Conservation (phyloP, 305 asterid genomes). For the Solanum aculeatissimum region DNA sequence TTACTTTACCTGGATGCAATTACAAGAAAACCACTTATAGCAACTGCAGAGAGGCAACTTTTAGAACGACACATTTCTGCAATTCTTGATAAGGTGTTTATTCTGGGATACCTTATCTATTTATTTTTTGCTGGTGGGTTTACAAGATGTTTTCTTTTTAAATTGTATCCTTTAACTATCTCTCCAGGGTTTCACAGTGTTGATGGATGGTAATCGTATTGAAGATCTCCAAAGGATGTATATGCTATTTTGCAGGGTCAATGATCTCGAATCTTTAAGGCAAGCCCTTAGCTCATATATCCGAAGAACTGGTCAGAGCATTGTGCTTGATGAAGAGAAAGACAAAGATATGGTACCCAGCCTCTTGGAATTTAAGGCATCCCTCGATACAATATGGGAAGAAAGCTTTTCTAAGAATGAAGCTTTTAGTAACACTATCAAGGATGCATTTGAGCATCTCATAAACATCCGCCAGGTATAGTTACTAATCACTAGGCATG, state of each 20-base stretch:
- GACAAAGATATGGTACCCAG: constrained; percentile 94
- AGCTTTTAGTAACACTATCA: constrained; percentile 80
- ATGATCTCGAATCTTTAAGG: constrained; percentile 74
- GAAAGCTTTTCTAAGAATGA: constrained; percentile 86
- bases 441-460: constrained; percentile 94
- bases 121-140: background rate
- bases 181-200: constrained; percentile 67
- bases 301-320: constrained; percentile 79
- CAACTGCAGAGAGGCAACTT: constrained; percentile 84
- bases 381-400: constrained; percentile 90
- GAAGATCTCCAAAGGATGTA: constrained; percentile 92
- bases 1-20: constrained; percentile 71
- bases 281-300: constrained; percentile 77
- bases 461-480: constrained; percentile 94
- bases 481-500: background rate
- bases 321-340: constrained; percentile 95
- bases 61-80: constrained; percentile 75
- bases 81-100: constrained; percentile 78
- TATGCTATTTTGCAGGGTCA: constrained; percentile 56
- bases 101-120: background rate
- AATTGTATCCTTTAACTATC: constrained; percentile 67
- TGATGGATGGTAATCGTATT: constrained; percentile 89
- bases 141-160: background rate
- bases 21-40: constrained; percentile 82
- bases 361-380: constrained; percentile 78